Conservation (phyloP, 2,329 filamentous ascomycete genomes). For the Achaetomium macrosporum region DNA sequence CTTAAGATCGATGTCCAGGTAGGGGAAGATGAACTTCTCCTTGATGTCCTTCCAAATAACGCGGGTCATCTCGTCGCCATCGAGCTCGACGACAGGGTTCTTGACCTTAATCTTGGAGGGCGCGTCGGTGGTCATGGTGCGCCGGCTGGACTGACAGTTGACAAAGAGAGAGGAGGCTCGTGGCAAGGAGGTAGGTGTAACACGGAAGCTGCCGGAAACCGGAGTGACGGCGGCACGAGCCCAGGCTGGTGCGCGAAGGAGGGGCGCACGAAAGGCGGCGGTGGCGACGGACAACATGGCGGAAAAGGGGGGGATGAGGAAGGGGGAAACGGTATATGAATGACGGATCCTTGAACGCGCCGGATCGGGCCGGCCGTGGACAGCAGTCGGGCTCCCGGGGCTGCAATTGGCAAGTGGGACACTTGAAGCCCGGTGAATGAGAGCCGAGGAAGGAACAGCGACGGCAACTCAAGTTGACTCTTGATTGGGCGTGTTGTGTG, state of each 20-base stretch:
- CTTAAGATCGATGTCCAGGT: constrained; percentile 96
- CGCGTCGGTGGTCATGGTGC: constrained; percentile 46
- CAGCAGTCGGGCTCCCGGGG: constrained; percentile 19
- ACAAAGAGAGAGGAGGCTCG: constrained; percentile 27
- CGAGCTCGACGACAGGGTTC: constrained; percentile 96
- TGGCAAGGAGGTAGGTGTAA: constrained; percentile 9
- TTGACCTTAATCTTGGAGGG: constrained; percentile 95
- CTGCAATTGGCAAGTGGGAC: constrained; percentile 15
- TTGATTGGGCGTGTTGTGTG: constrained; percentile 19
- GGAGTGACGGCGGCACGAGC: constrained; percentile 17
- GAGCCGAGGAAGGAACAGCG: constrained; percentile 22
- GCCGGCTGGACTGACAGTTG: constrained; percentile 31
- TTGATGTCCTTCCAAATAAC: constrained; percentile 99
- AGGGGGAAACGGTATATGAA: constrained; percentile 4
- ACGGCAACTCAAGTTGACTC: constrained; percentile 2
- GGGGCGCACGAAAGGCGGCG: constrained; percentile 23
- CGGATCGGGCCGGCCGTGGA: constrained; percentile 22
- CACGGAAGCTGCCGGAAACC: constrained; percentile 12
- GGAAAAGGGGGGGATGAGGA: constrained; percentile 18
- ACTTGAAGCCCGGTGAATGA: constrained; percentile 15
- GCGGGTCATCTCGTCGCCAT: constrained; percentile 93
- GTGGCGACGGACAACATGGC: constrained; percentile 24
- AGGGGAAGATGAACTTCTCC: constrained; percentile 95
- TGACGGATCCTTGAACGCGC: constrained; percentile 13
- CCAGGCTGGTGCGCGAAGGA: constrained; percentile 19